These are phyloP conservation scores for Groenewaldozyma auringiensis DNA, from an alignment of 1,139 yeast species.

Conservation along the genomic window DNA sequence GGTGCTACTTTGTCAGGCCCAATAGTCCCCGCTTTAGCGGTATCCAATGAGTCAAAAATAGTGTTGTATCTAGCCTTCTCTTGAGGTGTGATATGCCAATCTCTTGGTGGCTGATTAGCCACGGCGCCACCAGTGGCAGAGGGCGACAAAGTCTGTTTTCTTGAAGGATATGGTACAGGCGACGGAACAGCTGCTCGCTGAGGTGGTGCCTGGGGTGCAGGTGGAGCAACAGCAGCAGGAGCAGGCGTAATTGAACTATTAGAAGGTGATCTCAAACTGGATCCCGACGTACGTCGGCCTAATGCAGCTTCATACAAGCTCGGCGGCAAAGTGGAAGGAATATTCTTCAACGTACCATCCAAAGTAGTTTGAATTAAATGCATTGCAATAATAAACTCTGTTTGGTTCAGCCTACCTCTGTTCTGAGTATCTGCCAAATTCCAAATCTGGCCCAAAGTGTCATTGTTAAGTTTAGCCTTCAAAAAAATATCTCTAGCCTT, in stretches of 20 bases:
- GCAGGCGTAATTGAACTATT: conserved; percentile 1
- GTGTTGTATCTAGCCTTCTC: conserved; percentile 73
- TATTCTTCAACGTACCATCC: conserved; percentile 54
- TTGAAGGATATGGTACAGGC: conserved; percentile 4
- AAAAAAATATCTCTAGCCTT: conserved; percentile 78
- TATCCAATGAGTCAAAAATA: conserved; percentile 72
- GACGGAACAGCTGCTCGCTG: conserved; percentile 4
- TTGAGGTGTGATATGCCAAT: conserved; percentile 63
- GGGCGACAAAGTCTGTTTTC: conserved; percentile 19
- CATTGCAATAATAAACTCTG: conserved; percentile 89
- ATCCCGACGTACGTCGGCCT: conserved; percentile 17
- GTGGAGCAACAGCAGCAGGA: conserved; percentile 11
- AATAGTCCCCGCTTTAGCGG: conserved; percentile 51
- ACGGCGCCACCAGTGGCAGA: background rate
- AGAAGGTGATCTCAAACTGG: conserved; percentile 14
- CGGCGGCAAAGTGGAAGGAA: conserved; percentile 63
- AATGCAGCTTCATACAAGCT: conserved; percentile 27
- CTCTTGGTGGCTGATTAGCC: conserved; percentile 34
- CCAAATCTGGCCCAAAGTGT: conserved; percentile 82
- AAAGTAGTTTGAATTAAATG: conserved; percentile 79
- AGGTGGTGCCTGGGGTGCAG: conserved; percentile 12
- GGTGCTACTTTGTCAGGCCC: conserved; percentile 72
- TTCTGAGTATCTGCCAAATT: conserved; percentile 70
- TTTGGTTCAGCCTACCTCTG: conserved; percentile 60
- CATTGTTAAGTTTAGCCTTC: conserved; percentile 77